Evolutionary conservation across 768 basidiomycete genomes (phyloP), one percentile per base, ranked within the genome.

Genomic region (Boletus sp.): DNA sequence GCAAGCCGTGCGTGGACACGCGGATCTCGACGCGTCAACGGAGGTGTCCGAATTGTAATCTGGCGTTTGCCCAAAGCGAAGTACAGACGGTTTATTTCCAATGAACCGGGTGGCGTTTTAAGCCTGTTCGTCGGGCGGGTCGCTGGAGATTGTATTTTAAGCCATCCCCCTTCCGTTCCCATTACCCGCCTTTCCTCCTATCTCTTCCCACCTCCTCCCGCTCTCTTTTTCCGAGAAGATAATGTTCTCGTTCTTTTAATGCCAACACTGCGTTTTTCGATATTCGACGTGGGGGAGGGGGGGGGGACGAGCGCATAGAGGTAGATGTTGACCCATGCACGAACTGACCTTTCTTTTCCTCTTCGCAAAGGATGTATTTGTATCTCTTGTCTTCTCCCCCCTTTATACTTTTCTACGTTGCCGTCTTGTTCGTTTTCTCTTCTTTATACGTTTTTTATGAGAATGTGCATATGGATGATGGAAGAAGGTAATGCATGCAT

Each of bases 11-110:
- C 66, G 80, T 98, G 33, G 94, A 97, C 58, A 77, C 85, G n/a
- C 87, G 96, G 39, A 80, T 98, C 61, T 73, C 87, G 27, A 93
- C 90, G 15, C 84, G 95, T 54, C 94, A 97, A 68, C 86, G 95
- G 27, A 95, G 95, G 70, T 98, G 95, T 72, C 94, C 94, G 23
- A 85, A 88, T 7, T 98, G 95, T 68, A 87, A 87, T 57, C 64
- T 88, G 32, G 71, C 79, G 1, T 98, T 98, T 73, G 85, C 87
- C 5, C 83, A 85, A 61, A 86, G 85, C 46, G 94, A 98, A 58
- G 90, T 93, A n/a, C 79, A 83, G 63, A 74, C 77, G 11, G 66
- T 87, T 32, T 85, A 76, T 62, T 83, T 87, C 69, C 83, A 84
- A 63, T 79, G 57, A 73, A 27, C 13, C 9, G n/a, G 15, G 6